These are phyloP conservation scores for Penicillium decumbens DNA, from an alignment of 2,329 filamentous ascomycete genomes.

Conservation along the genomic window DNA sequence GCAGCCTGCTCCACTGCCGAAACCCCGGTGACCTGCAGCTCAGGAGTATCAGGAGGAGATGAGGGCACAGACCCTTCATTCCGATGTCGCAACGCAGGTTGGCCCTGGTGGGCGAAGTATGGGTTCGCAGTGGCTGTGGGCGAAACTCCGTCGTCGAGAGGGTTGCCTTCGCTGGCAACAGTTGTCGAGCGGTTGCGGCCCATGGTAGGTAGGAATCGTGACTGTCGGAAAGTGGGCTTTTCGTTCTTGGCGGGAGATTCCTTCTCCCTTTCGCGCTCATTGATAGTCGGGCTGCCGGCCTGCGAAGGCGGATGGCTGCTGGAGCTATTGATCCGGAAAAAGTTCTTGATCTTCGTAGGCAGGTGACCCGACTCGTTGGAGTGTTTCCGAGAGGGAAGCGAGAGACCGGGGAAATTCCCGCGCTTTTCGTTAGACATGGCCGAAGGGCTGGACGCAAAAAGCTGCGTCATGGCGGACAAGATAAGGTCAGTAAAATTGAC, in stretches of 20 bases:
- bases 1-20: constrained; percentile 64
- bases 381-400: constrained; percentile 44
- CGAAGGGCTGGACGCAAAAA: constrained; percentile 40
- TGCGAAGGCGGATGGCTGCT: constrained; percentile 43
- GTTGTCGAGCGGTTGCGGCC: constrained; percentile 84
- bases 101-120: constrained; percentile 95
- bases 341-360: constrained; percentile 63
- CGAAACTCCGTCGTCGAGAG: constrained; percentile 80
- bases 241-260: constrained; percentile 53
- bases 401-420: constrained; percentile 44
- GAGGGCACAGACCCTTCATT: constrained; percentile 90
- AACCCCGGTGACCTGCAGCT: constrained; percentile 66
- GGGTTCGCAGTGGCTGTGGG: constrained; percentile 93
- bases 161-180: constrained; percentile 86
- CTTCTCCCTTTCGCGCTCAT: constrained; percentile 32
- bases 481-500: constrained; percentile 1
- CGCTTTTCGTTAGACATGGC: constrained; percentile 45
- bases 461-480: constrained; percentile 39
- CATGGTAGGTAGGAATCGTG: constrained; percentile 81
- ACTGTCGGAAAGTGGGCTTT: constrained; percentile 72
- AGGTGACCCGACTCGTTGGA: constrained; percentile 47
- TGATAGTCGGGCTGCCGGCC: constrained; percentile 24
- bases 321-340: constrained; percentile 62
- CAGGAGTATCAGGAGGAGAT: constrained; percentile 85
- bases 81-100: constrained; percentile 86